These are phyloP conservation scores for Penicillium flavigenum DNA, from an alignment of 495 filamentous ascomycete genomes.

Conservation along the genomic window DNA sequence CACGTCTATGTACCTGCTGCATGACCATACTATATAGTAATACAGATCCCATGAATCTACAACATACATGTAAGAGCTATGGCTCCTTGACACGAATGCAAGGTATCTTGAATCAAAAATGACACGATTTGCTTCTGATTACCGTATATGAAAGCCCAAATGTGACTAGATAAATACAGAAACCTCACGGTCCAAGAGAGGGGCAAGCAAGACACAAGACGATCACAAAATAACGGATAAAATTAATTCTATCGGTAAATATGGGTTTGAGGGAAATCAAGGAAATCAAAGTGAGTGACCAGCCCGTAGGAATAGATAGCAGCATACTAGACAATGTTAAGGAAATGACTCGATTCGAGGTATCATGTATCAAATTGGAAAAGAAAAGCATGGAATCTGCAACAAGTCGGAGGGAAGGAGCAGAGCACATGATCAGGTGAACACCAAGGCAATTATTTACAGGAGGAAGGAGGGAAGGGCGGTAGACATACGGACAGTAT, in stretches of 20 bases:
- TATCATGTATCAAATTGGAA: slow-evolving; percentile 23
- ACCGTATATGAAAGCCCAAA: too few species aligned
- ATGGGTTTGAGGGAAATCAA: neutral
- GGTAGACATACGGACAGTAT: neutral
- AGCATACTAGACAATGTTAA: neutral
- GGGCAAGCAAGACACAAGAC: neutral
- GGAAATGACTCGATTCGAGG: slow-evolving; percentile 16
- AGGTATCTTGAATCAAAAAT: too few species aligned
- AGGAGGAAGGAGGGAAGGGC: slow-evolving; percentile 20
- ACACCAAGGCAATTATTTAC: slow-evolving; percentile 36
- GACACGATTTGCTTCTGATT: too few species aligned
- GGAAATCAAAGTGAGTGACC: neutral
- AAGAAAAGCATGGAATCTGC: slow-evolving; percentile 10
- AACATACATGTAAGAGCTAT: too few species aligned
- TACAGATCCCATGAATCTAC: too few species aligned
- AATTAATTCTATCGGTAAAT: neutral
- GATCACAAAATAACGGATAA: neutral
- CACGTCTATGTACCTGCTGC: too few species aligned
- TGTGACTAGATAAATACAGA: too few species aligned
- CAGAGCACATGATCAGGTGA: slow-evolving; percentile 24
- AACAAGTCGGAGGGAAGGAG: slow-evolving; percentile 6
- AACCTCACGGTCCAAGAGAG: too few species aligned
- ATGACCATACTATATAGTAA: too few species aligned
- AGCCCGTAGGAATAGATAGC: neutral
- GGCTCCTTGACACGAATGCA: too few species aligned